Conservation (phyloP, 2,329 filamentous ascomycete species). For the Bisporella sp. region DNA sequence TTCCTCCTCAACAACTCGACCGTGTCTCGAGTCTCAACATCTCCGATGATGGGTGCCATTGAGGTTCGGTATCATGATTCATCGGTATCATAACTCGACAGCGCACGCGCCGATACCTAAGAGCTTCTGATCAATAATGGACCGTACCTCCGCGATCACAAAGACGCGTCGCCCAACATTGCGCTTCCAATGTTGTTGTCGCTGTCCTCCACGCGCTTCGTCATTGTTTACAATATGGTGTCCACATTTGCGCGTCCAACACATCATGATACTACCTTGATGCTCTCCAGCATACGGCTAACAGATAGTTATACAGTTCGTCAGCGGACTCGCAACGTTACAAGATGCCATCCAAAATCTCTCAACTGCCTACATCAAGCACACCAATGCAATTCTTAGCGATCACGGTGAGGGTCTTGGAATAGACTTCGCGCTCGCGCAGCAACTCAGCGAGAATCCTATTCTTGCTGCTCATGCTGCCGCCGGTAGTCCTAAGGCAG, state of each 20-base stretch:
- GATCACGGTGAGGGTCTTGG: constrained; percentile 41
- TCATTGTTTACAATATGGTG: constrained; percentile 16
- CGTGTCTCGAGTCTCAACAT: too few relatives aligned
- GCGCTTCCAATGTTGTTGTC: too few relatives aligned
- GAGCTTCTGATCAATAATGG: not conserved
- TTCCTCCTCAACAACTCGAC: not conserved
- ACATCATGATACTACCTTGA: not conserved
- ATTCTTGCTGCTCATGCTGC: constrained; percentile 27
- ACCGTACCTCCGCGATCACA: constrained; percentile 13
- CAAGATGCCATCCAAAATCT: constrained; percentile 74
- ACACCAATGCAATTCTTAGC: constrained; percentile 77
- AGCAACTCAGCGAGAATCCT: constrained; percentile 35
- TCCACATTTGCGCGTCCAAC: constrained; percentile 4
- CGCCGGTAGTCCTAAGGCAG: constrained; percentile 31
- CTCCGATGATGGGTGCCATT: too few relatives aligned
- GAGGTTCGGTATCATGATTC: too few relatives aligned
- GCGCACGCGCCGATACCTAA: constrained; percentile 15
- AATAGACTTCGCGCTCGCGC: constrained; percentile 39
- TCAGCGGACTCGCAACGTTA: constrained; percentile 71
- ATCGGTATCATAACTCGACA: not conserved
- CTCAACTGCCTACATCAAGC: constrained; percentile 77
- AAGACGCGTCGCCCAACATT: constrained; percentile 5
- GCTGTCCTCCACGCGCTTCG: not conserved
- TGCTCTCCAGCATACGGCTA: constrained; percentile 8
- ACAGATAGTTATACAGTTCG: constrained; percentile 47